Evolutionary conservation across 805 yeast genomes (phyloP), one percentile per base, ranked within the genome.

Genomic region (Ogataea siamensis): DNA sequence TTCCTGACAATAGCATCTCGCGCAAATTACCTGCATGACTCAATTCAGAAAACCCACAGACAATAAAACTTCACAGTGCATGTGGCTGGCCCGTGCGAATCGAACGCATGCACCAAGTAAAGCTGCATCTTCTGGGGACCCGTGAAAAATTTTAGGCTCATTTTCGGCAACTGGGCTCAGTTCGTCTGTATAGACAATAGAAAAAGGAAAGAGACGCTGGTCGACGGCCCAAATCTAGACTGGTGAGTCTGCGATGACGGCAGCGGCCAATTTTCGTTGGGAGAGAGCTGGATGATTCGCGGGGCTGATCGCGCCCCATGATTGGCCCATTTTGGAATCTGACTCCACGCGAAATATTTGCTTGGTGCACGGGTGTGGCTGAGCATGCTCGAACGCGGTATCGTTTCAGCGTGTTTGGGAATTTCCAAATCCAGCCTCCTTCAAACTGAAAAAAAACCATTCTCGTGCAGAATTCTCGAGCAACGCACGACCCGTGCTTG

Each of bases 401-500:
- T 16, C 6, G 32, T 27, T 26, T 32, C 37, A 23, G 15, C 11
- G 24, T 38, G 22, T 38, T 38, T 38, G 29, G 32, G 17, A 38
- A 27, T 38, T 38, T 38, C 41, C 41, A 12, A 22, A 32, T 32
- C 28, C 33, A 25, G 41, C 32, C 36, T 18, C 34, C 30, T 20
- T 32, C 26, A 28, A 6, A 36, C 34, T 25, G 30, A 29, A 29
- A 29, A 24, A 23, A 18, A 17, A 17, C 30, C 26, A 19, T 29
- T 24, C 26, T 16, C 23, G 37, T 27, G 33, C 36, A 31, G 28
- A 23, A 26, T 18, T 28, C 32, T 32, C 32, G 32, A 13, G 16
- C 28, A 8, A 10, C 15, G 20, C 41, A 38, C 41, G 36, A 38
- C 41, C 21, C 27, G 10, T 20, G 35, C 35, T 25, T 25, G 32